Conservation (phyloP, 768 basidiomycete species). For the Hygrophoropsis aurantiaca region DNA sequence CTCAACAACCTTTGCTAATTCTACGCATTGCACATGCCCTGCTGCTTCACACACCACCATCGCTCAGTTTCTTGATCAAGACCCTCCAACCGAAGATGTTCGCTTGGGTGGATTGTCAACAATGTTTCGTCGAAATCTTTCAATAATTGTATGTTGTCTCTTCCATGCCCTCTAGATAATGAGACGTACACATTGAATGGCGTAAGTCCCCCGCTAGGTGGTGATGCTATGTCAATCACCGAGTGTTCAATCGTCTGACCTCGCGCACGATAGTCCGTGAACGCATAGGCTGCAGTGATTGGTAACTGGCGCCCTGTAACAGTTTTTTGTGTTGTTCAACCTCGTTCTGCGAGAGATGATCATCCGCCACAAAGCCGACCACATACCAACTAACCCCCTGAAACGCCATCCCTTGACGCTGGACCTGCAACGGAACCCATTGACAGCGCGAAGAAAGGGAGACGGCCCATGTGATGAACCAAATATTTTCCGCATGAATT, state of each 20-base stretch:
- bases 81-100: conserved; percentile 1
- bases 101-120: conserved; percentile 8
- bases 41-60: too few relatives aligned
- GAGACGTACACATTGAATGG: conserved; percentile 41
- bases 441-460: too few relatives aligned
- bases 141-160: conserved; percentile 25
- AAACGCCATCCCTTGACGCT: not conserved
- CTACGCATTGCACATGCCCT: too few relatives aligned
- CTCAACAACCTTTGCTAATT: too few relatives aligned
- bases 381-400: not conserved
- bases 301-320: conserved; percentile 28
- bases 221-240: conserved; percentile 35
- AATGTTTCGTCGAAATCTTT: conserved; percentile 26
- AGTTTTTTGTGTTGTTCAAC: conserved; percentile 6
- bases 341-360: not conserved
- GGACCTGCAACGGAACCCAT: too few relatives aligned
- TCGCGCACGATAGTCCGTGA: conserved; percentile 42
- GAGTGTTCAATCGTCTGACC: conserved; percentile 38
- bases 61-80: too few relatives aligned
- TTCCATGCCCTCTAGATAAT: conserved; percentile 32
- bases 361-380: not conserved
- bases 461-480: too few relatives aligned
- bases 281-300: conserved; percentile 38
- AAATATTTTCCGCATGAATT: too few relatives aligned
- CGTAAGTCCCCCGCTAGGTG: conserved; percentile 27